Base-by-base conservation (phyloP, 495 filamentous ascomycete genomes). In the Lindgomyces ingoldianus region DNA sequence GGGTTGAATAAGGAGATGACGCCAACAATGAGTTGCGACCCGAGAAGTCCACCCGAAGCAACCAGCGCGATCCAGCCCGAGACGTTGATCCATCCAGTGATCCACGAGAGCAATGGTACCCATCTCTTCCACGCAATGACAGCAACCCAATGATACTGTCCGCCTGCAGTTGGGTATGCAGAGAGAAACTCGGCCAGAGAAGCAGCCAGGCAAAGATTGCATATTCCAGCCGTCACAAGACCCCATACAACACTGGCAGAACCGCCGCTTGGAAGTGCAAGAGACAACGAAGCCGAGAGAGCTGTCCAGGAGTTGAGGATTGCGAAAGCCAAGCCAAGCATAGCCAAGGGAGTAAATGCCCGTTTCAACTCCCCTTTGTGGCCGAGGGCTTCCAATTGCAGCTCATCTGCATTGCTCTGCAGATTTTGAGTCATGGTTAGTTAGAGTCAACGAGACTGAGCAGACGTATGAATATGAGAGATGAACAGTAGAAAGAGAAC, bases 131-230 rank as follows among this genome's bases (percentile, higher is more conserved):
- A 85, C 21, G 81, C 77, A 30, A 88, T 78, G 72, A 88, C 78
- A 4, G 88, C 87, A 16, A 87, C 88, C 89, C 88, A 91, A 73
- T 90, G 86, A 64, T 90, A 90, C 76, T 89, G 87, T 26, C 87
- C 45, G 16, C 57, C 66, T 48, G 55, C 57, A 3, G 87, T 91
- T 44, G 89, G 89, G 71, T 87, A 91, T 0, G 87, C 88, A 6
- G 84, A 86, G 19, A 90, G 74, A 68, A 91, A 90, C 68, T 91
- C 89, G 12, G 89, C 87, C 24, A 91, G 74, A 6, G 86, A 89
- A 1, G 84, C 79, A 18, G 89, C 85, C 39, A 90, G 82, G 64
- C 85, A 89, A n/a, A 89, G 59, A 70, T 88, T 90, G 72, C 87
- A 89, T 26, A 90, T 72, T 59, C 88, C 88, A 2, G 88, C 85